Base-by-base conservation (phyloP, 306 rosid genomes). In the Trifolium subterraneum region DNA sequence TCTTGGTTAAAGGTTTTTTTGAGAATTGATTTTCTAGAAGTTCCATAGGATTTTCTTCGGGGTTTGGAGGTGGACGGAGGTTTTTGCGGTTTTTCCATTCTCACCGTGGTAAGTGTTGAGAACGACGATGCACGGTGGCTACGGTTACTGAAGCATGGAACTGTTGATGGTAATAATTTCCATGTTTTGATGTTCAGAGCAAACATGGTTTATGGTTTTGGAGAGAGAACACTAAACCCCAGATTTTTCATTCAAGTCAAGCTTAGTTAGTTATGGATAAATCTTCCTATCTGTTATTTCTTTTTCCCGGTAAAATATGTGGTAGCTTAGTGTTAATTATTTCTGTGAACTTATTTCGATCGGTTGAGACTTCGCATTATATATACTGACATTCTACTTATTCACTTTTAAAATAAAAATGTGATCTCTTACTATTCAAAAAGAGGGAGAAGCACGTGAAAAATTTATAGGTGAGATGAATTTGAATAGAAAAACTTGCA, bases 1-100 rank as follows among this genome's bases (percentile, higher is more conserved):
- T 89, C 96, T 74, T 93, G 97, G 15, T 10, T 87, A 83, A 93
- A 86, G n/a, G 92, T 76, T 77, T 92, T 92, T 87, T 85, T 88
- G 22, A 91, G 84, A 75, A 76, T 16, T 8, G 97, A 93, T 72
- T 84, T 91, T 82, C 98, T 70, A 5, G 97, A 91, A 39, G 88
- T 75, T 7, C 97, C 97, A 16, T 91, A 79, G 0, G 92, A 56
- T 73, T 77, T 91, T 59, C 69, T 66, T 14, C 90, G 84, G 71
- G 23, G 39, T 88, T 84, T 88, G 42, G 77, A 68, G 73, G 66
- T 27, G 64, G 63, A 27, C 69, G 72, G 50, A 77, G 87, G 81
- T 41, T 74, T 88, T 16, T 54, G 85, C 76, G 87, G 81, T 41
- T 74, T 88, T 16, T 54, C 84, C 76, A 61, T 67, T 0, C 3